Evolutionary conservation across 352 stramenopile genomes (phyloP).

Genomic region (Labyrinthula sp.): DNA sequence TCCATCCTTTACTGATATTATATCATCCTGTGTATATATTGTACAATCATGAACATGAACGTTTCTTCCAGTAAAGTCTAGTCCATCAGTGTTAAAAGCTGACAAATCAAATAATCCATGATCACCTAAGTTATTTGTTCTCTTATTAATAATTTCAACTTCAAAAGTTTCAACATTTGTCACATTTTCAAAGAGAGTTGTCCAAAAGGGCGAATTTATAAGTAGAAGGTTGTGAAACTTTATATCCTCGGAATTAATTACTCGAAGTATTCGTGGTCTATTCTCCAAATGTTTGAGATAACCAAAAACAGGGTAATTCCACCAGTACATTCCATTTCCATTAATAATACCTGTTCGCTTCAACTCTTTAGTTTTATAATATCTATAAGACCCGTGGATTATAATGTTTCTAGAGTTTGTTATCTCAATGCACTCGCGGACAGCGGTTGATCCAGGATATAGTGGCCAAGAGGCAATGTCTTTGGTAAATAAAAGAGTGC

Average conservation of each 20-base stretch:
- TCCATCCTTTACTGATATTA: conserved; percentile 38
- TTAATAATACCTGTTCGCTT: conserved; percentile 36
- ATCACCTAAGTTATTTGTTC: conserved; percentile 29
- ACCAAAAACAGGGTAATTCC: conserved; percentile 36
- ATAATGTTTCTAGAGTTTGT: no score
- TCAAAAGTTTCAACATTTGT: conserved; percentile 33
- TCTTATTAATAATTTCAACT: conserved; percentile 29
- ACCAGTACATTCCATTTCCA: conserved; percentile 34
- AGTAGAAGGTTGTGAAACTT: conserved; percentile 38
- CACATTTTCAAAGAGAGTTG: conserved; percentile 29
- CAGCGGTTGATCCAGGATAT: no score
- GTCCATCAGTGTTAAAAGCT: conserved; percentile 43
- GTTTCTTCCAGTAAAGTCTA: conserved; percentile 38
- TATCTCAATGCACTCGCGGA: no score
- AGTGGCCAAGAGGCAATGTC: no score
- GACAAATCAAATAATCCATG: conserved; percentile 37
- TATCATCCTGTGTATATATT: conserved; percentile 41
- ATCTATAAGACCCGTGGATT: no score
- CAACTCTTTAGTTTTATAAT: no score
- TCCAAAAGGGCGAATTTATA: conserved; percentile 37
- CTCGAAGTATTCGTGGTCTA: conserved; percentile 32
- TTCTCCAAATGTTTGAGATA: conserved; percentile 35
- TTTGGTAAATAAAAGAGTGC: no score
- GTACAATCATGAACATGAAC: conserved; percentile 38
- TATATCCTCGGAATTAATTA: conserved; percentile 30